Percentiles rank a stretch among this genome's conserved stretches.
These are phyloP conservation scores for Chaetomium globosum DNA, from an alignment of 2,329 filamentous ascomycete genomes.

Conservation along the genomic window DNA sequence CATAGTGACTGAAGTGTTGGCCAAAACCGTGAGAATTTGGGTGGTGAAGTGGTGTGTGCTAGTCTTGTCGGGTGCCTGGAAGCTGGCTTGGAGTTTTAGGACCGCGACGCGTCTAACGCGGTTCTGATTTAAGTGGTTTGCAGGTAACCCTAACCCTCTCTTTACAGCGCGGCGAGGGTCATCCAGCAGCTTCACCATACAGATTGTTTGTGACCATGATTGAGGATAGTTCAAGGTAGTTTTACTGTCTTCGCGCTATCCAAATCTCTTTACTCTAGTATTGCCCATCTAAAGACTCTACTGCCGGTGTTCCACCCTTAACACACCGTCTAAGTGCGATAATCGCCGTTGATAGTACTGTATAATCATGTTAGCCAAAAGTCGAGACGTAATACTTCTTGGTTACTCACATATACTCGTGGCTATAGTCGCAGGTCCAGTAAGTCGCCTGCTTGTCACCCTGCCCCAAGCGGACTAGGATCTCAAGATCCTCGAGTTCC, in stretches of 20 bases:
- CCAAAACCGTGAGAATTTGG: background rate
- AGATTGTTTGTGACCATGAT: too few relatives aligned
- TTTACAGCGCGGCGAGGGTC: background rate
- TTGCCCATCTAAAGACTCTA: background rate
- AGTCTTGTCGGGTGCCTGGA: slow-evolving; percentile 3
- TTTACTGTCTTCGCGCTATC: background rate
- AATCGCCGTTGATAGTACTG: slow-evolving; percentile 67
- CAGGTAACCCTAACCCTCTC: slow-evolving; percentile 30
- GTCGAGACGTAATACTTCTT: too few relatives aligned
- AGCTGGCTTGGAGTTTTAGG: background rate
- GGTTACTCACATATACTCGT: slow-evolving; percentile 65
- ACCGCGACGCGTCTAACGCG: slow-evolving; percentile 31
- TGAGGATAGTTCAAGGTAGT: background rate
- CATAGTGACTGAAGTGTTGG: slow-evolving; percentile 43
- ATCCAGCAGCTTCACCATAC: background rate
- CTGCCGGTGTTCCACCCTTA: background rate
- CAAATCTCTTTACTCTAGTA: background rate
- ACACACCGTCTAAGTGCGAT: slow-evolving; percentile 58
- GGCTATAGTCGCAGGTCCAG: slow-evolving; percentile 86
- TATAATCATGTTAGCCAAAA: slow-evolving; percentile 33
- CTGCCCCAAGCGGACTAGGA: slow-evolving; percentile 72
- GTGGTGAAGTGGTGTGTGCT: background rate
- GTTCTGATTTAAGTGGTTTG: slow-evolving; percentile 29
- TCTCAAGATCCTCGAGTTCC: slow-evolving; percentile 76
- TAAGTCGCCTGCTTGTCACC: slow-evolving; percentile 70